These are phyloP conservation scores for Cucurbita moschata DNA, from an alignment of 306 rosid species.

Conservation along the genomic window DNA sequence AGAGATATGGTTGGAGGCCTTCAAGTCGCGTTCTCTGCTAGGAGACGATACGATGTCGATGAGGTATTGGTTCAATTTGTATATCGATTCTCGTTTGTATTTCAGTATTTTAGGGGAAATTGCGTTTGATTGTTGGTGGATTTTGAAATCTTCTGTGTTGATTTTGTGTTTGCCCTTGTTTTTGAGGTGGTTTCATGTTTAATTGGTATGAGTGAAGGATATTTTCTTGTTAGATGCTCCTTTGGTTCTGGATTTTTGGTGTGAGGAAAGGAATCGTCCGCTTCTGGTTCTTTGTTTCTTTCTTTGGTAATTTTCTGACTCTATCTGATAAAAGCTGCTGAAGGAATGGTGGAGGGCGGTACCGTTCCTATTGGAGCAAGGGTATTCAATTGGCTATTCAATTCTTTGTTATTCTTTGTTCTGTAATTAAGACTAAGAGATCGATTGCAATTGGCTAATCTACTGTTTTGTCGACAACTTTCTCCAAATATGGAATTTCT, in stretches of 20 bases:
- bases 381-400: neutral
- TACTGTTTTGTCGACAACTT: neutral
- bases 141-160: neutral
- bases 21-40: slow-evolving; percentile 54
- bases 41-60: slow-evolving; percentile 2
- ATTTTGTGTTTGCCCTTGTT: neutral
- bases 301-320: neutral
- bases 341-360: neutral
- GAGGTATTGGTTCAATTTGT: neutral
- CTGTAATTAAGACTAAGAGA: neutral
- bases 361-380: neutral
- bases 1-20: slow-evolving; percentile 58
- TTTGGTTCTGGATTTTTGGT: neutral
- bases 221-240: neutral
- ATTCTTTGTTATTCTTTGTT: neutral
- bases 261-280: neutral
- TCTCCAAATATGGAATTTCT: neutral
- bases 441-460: neutral
- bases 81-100: neutral
- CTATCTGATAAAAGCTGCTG: neutral
- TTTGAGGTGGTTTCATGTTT: neutral
- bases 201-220: neutral
- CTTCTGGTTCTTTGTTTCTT: neutral
- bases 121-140: neutral
- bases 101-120: neutral